Conservation (phyloP, 345 rosid genomes). For the Brassica carinata region DNA sequence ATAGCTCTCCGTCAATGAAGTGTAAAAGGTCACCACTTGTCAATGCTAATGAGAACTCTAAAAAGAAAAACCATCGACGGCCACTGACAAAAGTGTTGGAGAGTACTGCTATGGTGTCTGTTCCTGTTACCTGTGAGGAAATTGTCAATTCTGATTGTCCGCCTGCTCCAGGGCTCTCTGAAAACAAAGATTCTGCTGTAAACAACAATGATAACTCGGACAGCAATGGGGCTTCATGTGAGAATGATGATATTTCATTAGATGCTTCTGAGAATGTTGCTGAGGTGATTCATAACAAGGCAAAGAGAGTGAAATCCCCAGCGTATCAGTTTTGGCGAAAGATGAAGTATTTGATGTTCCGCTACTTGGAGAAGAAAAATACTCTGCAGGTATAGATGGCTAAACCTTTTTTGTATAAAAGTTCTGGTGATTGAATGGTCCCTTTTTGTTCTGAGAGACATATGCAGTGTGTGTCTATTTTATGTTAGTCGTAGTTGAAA, state of each 20-base stretch:
- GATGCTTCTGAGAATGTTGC: constrained; percentile 49
- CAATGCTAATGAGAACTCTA: constrained; percentile 59
- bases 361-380: constrained; percentile 63
- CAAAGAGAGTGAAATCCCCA: constrained; percentile 52
- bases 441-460: background rate
- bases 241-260: constrained; percentile 47
- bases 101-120: constrained; percentile 72
- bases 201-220: constrained; percentile 56
- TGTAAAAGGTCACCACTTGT: constrained; percentile 64
- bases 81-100: constrained; percentile 81
- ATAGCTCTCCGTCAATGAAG: constrained; percentile 46
- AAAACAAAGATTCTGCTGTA: constrained; percentile 48
- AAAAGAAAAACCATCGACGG: constrained; percentile 67
- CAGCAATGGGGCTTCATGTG: constrained; percentile 61
- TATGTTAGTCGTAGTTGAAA: constrained; percentile 12
- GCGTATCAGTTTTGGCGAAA: constrained; percentile 44
- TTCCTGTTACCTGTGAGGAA: constrained; percentile 66
- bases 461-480: constrained; percentile 8
- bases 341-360: constrained; percentile 77
- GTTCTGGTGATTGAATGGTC: constrained; percentile 15
- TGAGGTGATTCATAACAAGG: constrained; percentile 50
- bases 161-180: constrained; percentile 57
- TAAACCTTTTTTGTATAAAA: background rate
- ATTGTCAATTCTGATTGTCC: constrained; percentile 58
- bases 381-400: constrained; percentile 58